phyloP scores from a whole-genome alignment of 1,139 yeast genomes.

The Yamadazyma diospyri region DNA sequence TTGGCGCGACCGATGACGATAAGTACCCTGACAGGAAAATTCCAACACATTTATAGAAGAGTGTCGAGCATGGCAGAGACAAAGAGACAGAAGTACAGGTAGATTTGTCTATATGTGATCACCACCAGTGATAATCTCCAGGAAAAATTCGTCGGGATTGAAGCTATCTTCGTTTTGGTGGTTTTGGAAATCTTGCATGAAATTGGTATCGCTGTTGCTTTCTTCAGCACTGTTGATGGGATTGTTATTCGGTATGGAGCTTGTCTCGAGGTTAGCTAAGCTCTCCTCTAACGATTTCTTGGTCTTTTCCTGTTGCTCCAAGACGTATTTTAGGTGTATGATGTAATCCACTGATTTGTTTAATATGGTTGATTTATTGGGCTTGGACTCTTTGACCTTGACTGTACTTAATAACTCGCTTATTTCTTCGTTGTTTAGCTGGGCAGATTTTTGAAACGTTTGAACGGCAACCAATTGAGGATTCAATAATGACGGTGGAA shows the following conservation, averaged over 20 bases:
- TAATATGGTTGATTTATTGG: constrained; percentile 68
- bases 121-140: constrained; percentile 17
- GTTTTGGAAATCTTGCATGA: constrained; percentile 17
- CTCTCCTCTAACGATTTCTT: constrained; percentile 19
- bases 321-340: constrained; percentile 46
- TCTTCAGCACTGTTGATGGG: constrained; percentile 8
- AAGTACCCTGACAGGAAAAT: neutral
- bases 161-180: constrained; percentile 18
- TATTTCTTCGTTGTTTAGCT: constrained; percentile 30
- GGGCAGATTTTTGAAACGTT: constrained; percentile 39
- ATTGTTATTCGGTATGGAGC: constrained; percentile 6
- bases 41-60: neutral
- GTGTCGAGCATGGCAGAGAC: neutral
- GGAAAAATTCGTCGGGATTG: constrained; percentile 22
- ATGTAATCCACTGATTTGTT: constrained; percentile 70
- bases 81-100: constrained; percentile 1
- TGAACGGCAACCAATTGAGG: constrained; percentile 47
- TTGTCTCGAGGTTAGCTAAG: constrained; percentile 14
- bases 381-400: constrained; percentile 61
- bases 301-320: constrained; percentile 33
- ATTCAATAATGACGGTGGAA: constrained; percentile 66
- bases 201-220: constrained; percentile 8
- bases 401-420: constrained; percentile 37
- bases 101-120: constrained; percentile 5
- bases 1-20: constrained; percentile 1